Evolutionary conservation across 2,329 filamentous ascomycete species (phyloP).

Genomic region (Albophoma yamanashiensis): DNA sequence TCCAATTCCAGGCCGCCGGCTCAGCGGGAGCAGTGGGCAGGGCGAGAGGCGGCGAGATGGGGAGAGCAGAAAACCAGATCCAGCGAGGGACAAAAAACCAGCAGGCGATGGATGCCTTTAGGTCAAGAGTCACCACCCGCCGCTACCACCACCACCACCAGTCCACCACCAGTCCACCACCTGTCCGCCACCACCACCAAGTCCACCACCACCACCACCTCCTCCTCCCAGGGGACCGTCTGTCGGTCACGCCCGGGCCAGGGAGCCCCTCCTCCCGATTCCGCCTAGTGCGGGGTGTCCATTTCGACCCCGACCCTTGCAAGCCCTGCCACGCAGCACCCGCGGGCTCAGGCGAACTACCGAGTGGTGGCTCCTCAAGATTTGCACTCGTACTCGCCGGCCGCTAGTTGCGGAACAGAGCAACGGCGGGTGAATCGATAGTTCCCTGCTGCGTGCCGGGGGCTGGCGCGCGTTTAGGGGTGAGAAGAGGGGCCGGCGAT

Average conservation of each 20-base stretch:
- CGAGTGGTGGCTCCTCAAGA: no score
- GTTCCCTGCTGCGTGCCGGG: background rate
- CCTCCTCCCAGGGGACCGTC: no score
- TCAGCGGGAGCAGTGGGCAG: background rate
- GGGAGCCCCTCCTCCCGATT: constrained; percentile 12
- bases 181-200: background rate
- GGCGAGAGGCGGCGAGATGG: background rate
- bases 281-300: constrained; percentile 17
- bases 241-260: background rate
- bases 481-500: background rate
- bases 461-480: background rate
- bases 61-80: background rate
- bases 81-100: background rate
- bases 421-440: background rate
- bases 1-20: background rate
- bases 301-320: background rate
- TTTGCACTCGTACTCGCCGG: no score
- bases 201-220: background rate
- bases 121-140: background rate
- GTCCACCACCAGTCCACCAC: background rate
- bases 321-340: no score
- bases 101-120: no score
- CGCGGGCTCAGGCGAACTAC: no score
- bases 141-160: no score
- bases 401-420: background rate